These are phyloP conservation scores for Trametes elegans DNA, from an alignment of 768 basidiomycete genomes.

Conservation along the genomic window DNA sequence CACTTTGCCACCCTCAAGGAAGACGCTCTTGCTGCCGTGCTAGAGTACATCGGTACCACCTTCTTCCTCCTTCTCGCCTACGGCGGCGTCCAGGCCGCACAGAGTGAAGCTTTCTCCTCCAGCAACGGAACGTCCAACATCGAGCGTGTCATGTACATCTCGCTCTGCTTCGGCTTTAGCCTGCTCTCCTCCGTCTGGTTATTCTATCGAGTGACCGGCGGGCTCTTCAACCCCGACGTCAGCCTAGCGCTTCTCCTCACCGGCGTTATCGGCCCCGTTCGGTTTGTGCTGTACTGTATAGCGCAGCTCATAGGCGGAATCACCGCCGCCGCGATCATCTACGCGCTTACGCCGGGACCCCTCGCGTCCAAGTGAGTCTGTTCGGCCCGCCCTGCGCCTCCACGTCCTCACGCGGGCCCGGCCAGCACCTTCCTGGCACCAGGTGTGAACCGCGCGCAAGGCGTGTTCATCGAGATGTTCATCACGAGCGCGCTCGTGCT, in stretches of 20 bases:
- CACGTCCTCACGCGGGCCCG: background rate
- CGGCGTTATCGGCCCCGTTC: conserved; percentile 51
- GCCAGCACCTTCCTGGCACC: conserved; percentile 46
- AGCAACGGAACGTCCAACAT: conserved; percentile 23
- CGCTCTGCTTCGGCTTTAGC: conserved; percentile 58
- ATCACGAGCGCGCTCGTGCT: conserved; percentile 57
- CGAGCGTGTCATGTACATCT: conserved; percentile 52
- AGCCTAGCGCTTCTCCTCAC: conserved; percentile 57
- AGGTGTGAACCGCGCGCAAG: conserved; percentile 53
- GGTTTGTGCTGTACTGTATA: conserved; percentile 57
- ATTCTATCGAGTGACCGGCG: conserved; percentile 63
- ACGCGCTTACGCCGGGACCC: conserved; percentile 51
- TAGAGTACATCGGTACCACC: conserved; percentile 60
- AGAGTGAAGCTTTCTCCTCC: conserved; percentile 21
- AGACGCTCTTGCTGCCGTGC: conserved; percentile 48
- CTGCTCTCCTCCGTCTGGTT: conserved; percentile 65
- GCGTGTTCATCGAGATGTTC: conserved; percentile 72
- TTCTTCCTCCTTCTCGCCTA: conserved; percentile 65
- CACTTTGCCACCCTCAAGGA: conserved; percentile 32
- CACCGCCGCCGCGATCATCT: conserved; percentile 53
- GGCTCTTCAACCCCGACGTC: conserved; percentile 65
- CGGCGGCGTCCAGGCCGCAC: conserved; percentile 55
- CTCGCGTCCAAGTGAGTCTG: conserved; percentile 54
- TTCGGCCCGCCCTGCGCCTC: too few relatives aligned
- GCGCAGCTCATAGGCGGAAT: conserved; percentile 64